Evolutionary conservation across 2,329 filamentous ascomycete species (phyloP), one percentile per base, ranked within the genome.

Genomic region (Atkinsonella texensis): DNA sequence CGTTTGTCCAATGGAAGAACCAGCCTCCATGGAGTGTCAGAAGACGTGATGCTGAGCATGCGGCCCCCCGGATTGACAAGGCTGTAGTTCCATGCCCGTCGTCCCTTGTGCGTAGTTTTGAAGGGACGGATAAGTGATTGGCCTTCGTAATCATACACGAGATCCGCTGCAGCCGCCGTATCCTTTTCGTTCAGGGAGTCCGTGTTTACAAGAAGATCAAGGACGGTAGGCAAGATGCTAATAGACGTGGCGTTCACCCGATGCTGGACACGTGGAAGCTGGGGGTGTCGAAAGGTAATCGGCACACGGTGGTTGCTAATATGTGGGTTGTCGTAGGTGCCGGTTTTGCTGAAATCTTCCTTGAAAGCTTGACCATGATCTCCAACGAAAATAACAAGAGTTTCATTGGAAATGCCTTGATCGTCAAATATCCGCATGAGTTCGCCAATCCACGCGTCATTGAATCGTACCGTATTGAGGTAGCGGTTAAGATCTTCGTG

Each of bases 321-420:
- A 49, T 65, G 62, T 33, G 54, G 52, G 48, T 67, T 65, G 15
- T 63, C 62, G 10, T 66, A 67, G 0, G 63, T 59, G 20, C 51
- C 52, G 7, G 62, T 63, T 17, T 63, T 62, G 23, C 55, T 57
- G 9, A 58, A 54, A 41, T 65, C 63, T 18, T 68, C 65, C 0
- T 61, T 59, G 35, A 68, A 57, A 0, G 64, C 65, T n/a, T 63
- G 58, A 1, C 64, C 65, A n/a, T 68, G 65, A n/a, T 68, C 65
- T 2, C 65, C 65, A 8, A 65, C 63, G 11, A 64, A 60, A 2
- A 68, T 55, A 7, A 67, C 55, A n/a, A 68, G 42, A 0, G 65
- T 68, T 48, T 67, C 63, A 40, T 67, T 62, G 3, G 65, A 61
- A 3, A 65, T 57, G 2, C 62, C 63, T 32, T 63, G 56, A 18